These are phyloP conservation scores for Eucalyptus curtisii DNA, from an alignment of 345 rosid species.

Conservation along the genomic window DNA sequence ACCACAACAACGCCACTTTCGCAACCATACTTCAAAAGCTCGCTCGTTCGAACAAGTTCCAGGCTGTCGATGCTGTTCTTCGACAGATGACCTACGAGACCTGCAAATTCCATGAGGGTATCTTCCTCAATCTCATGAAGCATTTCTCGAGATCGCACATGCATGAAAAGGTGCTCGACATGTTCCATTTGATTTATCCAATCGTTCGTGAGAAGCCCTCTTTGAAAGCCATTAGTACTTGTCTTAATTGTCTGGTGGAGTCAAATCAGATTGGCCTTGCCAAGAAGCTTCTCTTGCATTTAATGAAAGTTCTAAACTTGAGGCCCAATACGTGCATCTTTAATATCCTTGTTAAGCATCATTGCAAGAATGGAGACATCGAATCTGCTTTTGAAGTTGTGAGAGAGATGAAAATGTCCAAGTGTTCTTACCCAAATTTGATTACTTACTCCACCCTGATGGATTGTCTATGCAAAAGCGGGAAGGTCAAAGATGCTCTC, in stretches of 20 bases:
- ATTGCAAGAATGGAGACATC: constrained; percentile 50
- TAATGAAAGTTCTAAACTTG: constrained; percentile 28
- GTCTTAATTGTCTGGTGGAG: constrained; percentile 71
- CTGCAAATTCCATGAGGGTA: constrained; percentile 66
- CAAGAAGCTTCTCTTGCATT: constrained; percentile 32
- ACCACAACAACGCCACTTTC: constrained; percentile 76
- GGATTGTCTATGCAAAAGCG: constrained; percentile 22
- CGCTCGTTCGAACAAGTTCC: constrained; percentile 50
- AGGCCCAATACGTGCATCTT: constrained; percentile 83
- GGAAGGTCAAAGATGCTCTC: constrained; percentile 6
- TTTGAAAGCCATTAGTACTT: constrained; percentile 69
- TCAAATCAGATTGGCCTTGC: constrained; percentile 49
- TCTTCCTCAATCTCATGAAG: constrained; percentile 70
- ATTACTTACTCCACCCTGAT: constrained; percentile 20
- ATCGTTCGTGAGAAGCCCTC: constrained; percentile 75
- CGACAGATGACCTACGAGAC: constrained; percentile 76
- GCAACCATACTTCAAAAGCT: constrained; percentile 60
- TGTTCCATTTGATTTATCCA: constrained; percentile 55
- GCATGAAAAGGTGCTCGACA: constrained; percentile 51
- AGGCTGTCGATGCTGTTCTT: constrained; percentile 68
- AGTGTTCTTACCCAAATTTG: constrained; percentile 14
- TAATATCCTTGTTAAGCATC: constrained; percentile 77
- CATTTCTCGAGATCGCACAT: constrained; percentile 44
- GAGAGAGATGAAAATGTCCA: constrained; percentile 24
- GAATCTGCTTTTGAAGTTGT: constrained; percentile 10